phyloP scores from a whole-genome alignment of 148 eudicot genomes.

The Selenicereus undatus region DNA sequence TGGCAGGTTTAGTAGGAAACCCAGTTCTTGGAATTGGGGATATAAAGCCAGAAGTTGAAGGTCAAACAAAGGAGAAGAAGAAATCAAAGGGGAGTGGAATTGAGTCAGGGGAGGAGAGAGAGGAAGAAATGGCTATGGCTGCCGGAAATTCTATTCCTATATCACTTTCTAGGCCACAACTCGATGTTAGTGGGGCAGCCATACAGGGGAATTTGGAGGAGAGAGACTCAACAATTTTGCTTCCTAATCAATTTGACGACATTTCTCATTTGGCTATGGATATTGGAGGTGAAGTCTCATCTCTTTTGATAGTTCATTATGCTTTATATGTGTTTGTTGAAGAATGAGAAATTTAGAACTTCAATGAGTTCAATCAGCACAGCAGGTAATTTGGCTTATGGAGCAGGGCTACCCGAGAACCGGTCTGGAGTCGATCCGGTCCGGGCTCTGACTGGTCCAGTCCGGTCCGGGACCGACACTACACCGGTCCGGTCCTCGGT shows the following conservation, averaged over 20 bases:
- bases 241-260: constrained; percentile 99
- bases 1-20: constrained; percentile 44
- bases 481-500: no score
- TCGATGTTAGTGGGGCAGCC: constrained; percentile 87
- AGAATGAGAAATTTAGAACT: no score
- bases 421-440: no score
- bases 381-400: no score
- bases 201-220: constrained; percentile 95
- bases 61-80: constrained; percentile 19
- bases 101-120: constrained; percentile 26
- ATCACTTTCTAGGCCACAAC: constrained; percentile 78
- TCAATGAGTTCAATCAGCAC: no score
- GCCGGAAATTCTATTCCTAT: constrained; percentile 66
- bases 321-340: not conserved
- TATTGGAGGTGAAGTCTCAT: constrained; percentile 68
- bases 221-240: constrained; percentile 75
- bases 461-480: no score
- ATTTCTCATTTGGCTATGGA: constrained; percentile 93
- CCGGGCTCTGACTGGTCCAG: no score
- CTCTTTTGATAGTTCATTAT: not conserved
- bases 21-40: constrained; percentile 34
- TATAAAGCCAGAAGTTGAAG: constrained; percentile 30
- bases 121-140: constrained; percentile 42
- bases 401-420: no score
- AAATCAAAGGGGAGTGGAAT: not conserved